Base-by-base conservation (phyloP, 129 eudicot genomes). In the Helichrysum umbraculigerum region DNA sequence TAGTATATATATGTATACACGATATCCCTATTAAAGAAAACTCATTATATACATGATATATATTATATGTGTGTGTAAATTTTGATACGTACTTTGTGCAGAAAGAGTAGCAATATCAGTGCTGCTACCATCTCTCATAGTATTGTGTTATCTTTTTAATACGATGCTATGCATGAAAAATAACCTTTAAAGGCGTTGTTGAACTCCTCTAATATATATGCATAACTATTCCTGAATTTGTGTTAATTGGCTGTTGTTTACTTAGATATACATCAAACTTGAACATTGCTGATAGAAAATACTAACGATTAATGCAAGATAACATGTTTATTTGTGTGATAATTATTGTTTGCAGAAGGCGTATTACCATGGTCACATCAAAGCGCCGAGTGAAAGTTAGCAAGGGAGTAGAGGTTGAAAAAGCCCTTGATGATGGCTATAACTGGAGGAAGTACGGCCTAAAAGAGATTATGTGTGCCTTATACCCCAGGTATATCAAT, bases 371-470 rank as follows among this genome's bases (percentile, higher is more conserved):
- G 32, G 12, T 58, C 30, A 70, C 12, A 0, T 2, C 16, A 17
- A 44, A 3, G 41, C 11, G 16, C 73, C 52, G 15, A 34, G 19
- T 35, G 37, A 32, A 3, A 34, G 57, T 34, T 51, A 34, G n/a
- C 56, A 54, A 0, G 39, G 64, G 14, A 22, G 37, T 76, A 6
- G 56, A 21, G 41, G 65, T 22, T 66, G 58, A 14, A 66, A 17
- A 32, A 34, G 39, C 6, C 51, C 66, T 33, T 33, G 73, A 66
- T 66, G 80, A 76, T 66, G 80, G 80, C 7, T 28, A 62, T 62
- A 12, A 3, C 0, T 63, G 68, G 68, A 63, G 21, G 68, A 63
- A 12, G 39, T 15, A 63, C 12, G 68, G 68, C 3, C 68, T 30
- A 14, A 30, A 32, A 5, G 41, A 15, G 8, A 29, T 16, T 28